Base-by-base conservation (phyloP, 2,329 filamentous ascomycete genomes). In the Arthrocladium fulminans region DNA sequence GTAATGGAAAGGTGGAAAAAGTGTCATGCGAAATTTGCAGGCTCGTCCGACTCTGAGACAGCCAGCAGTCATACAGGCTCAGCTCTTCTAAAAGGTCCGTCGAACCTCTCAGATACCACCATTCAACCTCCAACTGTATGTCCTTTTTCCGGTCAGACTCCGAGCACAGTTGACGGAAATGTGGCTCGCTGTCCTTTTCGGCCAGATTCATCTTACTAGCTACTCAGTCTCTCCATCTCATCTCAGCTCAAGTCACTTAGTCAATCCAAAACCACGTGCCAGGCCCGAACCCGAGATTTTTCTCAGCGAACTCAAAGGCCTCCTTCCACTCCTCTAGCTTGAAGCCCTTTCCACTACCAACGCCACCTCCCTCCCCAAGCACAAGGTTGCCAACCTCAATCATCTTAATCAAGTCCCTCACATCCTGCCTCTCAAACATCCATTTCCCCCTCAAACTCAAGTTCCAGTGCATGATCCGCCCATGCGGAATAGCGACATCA, bases 371-470 rank as follows among this genome's bases (percentile, higher is more conserved):
- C 22, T 49, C 48, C 19, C 49, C 55, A 13, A 48, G 29, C 15
- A 49, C 44, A 37, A 60, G 39, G 41, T 55, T 27, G 20, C 54
- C 57, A 10, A 20, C 27, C 38, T 57, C 51, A 44, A 60, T 29
- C 55, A 59, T 53, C 34, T 57, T 54, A 10, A 59, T 29, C 19
- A 32, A 8, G 12, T 30, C 19, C 12, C 42, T 23, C 3, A 45
- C 19, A 43, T 60, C 54, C 17, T 56, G n/a, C 27, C 50, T 51
- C 46, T 54, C 51, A 37, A 54, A 59, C 58, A 61, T 60, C 29
- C 50, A 57, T 42, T 57, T 61, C 7, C 59, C 57, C 23, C 53
- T 56, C 20, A 60, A 32, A 6, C 42, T 51, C 12, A 58, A 46
- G 40, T 55, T 53, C 2, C 39, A 22, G 12, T 48, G 39, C 47